These are phyloP conservation scores for Pseudocercospora fijiensis DNA, from an alignment of 2,329 filamentous ascomycete species.

Conservation along the genomic window DNA sequence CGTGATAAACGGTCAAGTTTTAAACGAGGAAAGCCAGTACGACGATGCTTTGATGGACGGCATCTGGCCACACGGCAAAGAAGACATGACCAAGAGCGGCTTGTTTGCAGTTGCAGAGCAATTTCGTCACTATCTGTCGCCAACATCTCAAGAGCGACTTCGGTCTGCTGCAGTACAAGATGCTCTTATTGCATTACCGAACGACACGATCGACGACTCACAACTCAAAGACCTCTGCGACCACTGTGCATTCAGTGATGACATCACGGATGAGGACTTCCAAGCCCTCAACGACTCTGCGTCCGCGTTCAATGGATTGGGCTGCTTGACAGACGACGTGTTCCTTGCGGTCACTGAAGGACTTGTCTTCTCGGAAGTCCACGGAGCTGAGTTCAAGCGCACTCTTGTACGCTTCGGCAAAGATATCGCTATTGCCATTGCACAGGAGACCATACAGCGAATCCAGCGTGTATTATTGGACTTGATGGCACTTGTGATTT, in stretches of 20 bases:
- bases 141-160: conserved; percentile 22
- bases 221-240: conserved; percentile 77
- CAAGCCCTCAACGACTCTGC: conserved; percentile 67
- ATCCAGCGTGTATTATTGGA: conserved; percentile 76
- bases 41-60: conserved; percentile 5
- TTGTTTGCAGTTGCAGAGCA: conserved; percentile 26
- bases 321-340: conserved; percentile 50
- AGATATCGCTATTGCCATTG: conserved; percentile 70
- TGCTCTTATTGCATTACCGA: conserved; percentile 18
- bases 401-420: conserved; percentile 72
- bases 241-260: conserved; percentile 72
- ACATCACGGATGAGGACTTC: conserved; percentile 79
- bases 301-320: conserved; percentile 61
- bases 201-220: conserved; percentile 53
- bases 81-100: conserved; percentile 30
- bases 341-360: conserved; percentile 54
- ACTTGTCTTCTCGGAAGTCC: conserved; percentile 42
- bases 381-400: conserved; percentile 44
- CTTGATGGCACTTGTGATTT: conserved; percentile 76
- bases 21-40: background rate
- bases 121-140: conserved; percentile 20
- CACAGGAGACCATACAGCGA: conserved; percentile 73
- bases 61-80: conserved; percentile 38
- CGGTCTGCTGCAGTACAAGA: conserved; percentile 15
- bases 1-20: conserved; percentile 9